These are phyloP conservation scores for Trametes sanguinea DNA, from an alignment of 768 basidiomycete genomes.

Conservation along the genomic window DNA sequence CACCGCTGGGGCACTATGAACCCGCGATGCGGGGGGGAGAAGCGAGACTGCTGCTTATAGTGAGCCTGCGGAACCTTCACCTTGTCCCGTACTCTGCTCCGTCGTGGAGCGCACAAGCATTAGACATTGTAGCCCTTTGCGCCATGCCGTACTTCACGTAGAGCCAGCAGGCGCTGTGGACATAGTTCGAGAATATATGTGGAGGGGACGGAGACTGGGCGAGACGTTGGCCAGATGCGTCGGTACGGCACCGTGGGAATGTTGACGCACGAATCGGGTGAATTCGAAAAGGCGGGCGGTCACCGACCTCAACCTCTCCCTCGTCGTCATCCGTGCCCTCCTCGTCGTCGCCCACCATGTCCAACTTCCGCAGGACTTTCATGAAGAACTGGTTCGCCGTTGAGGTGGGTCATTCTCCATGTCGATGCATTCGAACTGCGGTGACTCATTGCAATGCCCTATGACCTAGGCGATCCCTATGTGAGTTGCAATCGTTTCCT, in stretches of 20 bases:
- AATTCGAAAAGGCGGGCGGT: constrained; percentile 18
- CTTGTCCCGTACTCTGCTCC: background rate
- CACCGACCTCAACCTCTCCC: constrained; percentile 1
- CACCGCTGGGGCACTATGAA: background rate
- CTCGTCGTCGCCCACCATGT: constrained; percentile 22
- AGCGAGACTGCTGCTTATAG: background rate
- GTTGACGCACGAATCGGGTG: constrained; percentile 15
- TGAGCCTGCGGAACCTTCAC: background rate
- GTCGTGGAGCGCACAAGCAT: background rate
- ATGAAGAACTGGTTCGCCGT: constrained; percentile 75
- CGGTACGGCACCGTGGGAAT: constrained; percentile 23
- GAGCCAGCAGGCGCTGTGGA: background rate
- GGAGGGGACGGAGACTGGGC: constrained; percentile 7
- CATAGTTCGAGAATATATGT: background rate
- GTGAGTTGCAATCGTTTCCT: constrained; percentile 32
- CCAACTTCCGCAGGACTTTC: constrained; percentile 36
- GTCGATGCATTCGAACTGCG: background rate
- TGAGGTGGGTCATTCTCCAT: constrained; percentile 49
- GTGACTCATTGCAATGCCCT: background rate
- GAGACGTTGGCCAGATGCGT: constrained; percentile 19
- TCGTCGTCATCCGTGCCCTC: constrained; percentile 8
- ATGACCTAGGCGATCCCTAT: constrained; percentile 49
- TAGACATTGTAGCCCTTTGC: background rate
- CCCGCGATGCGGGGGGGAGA: background rate
- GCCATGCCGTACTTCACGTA: background rate